Evolutionary conservation across 2,329 filamentous ascomycete genomes (phyloP).

Genomic region (Aspergillus ibericus): DNA sequence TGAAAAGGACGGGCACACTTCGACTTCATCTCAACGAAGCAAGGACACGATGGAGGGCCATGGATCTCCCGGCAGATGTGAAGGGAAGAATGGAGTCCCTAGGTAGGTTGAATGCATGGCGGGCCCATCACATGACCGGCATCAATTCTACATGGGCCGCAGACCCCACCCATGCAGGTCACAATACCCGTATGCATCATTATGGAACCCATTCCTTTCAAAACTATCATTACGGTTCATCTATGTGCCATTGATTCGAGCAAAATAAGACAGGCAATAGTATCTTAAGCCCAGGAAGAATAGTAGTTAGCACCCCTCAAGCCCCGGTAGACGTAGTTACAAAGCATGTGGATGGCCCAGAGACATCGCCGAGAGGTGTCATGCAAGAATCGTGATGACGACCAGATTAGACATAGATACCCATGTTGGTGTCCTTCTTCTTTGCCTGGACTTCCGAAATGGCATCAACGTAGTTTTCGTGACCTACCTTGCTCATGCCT

Average conservation of each 20-base stretch:
- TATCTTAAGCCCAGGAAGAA: background rate
- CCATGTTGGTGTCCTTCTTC: constrained; percentile 76
- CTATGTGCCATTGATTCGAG: constrained; percentile 1
- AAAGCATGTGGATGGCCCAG: background rate
- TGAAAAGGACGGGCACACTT: too few species aligned
- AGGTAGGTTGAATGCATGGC: background rate
- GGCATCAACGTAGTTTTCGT: constrained; percentile 98
- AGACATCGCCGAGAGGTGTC: background rate
- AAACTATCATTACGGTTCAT: background rate
- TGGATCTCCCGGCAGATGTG: background rate
- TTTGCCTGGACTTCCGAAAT: constrained; percentile 85
- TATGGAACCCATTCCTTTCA: background rate
- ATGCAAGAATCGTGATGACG: constrained; percentile 8
- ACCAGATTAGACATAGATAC: constrained; percentile 43
- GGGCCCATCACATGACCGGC: background rate
- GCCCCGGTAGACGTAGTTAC: background rate
- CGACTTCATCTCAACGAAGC: too few species aligned
- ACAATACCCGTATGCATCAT: too few species aligned
- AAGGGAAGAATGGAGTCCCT: too few species aligned
- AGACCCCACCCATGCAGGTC: too few species aligned
- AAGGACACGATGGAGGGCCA: too few species aligned
- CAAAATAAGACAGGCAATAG: background rate
- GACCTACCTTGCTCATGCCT: constrained; percentile 93
- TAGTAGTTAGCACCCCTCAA: background rate
- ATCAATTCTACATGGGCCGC: background rate